Conservation (phyloP, 306 rosid species). For the Spatholobus suberectus region DNA sequence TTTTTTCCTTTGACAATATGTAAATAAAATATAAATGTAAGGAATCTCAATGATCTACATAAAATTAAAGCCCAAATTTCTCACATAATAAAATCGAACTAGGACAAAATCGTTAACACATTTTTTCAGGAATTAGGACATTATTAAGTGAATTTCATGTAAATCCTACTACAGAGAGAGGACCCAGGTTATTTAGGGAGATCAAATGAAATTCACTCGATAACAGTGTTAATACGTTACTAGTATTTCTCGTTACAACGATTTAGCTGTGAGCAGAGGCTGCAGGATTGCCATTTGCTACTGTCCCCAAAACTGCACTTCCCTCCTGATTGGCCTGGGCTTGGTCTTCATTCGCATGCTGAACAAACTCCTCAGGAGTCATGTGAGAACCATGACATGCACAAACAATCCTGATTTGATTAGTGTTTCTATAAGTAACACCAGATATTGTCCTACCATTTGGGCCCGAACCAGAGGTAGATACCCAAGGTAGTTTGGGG, state of each 20-base stretch:
- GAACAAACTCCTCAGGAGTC: slow-evolving; percentile 75
- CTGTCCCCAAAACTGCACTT: slow-evolving; percentile 46
- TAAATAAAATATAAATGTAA: background rate
- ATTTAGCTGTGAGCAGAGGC: slow-evolving; percentile 66
- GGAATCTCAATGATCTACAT: background rate
- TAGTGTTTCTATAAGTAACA: slow-evolving; percentile 40
- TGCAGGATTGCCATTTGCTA: slow-evolving; percentile 60
- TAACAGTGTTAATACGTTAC: background rate
- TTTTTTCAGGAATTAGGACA: background rate
- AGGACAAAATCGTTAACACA: background rate
- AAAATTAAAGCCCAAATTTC: slow-evolving; percentile 19
- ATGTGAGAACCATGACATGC: slow-evolving; percentile 81
- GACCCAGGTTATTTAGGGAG: background rate
- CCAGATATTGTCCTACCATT: slow-evolving; percentile 13
- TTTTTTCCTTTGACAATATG: background rate
- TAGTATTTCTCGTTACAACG: background rate
- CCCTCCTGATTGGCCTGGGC: slow-evolving; percentile 47
- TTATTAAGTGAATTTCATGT: background rate
- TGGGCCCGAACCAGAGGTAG: background rate
- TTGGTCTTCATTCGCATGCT: slow-evolving; percentile 65
- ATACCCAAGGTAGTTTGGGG: slow-evolving; percentile 1
- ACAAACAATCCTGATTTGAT: slow-evolving; percentile 74
- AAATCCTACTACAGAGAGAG: background rate
- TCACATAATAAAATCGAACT: slow-evolving; percentile 7
- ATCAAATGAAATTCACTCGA: background rate